phyloP scores from a whole-genome alignment of 192 early-diverging fungal species.

The Chytriomyces hyalinus region DNA sequence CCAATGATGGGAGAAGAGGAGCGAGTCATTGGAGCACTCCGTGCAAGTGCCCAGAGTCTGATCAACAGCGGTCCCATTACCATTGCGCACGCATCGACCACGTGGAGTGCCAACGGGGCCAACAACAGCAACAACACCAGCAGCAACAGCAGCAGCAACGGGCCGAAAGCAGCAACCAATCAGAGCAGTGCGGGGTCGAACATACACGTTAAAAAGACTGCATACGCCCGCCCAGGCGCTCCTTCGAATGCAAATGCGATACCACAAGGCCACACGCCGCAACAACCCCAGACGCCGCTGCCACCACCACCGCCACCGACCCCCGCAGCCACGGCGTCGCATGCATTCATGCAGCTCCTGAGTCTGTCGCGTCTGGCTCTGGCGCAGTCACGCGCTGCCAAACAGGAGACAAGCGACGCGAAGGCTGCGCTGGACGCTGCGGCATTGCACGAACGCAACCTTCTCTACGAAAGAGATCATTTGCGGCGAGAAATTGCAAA shows the following conservation, averaged over 20 bases:
- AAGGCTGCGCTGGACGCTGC: constrained; percentile 60
- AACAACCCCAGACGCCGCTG: neutral
- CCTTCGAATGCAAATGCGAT: neutral
- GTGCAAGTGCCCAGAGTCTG: neutral
- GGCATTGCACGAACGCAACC: constrained; percentile 56
- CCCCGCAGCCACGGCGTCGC: neutral
- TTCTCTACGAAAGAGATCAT: constrained; percentile 64
- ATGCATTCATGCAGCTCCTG: constrained; percentile 38
- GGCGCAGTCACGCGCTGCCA: constrained; percentile 46
- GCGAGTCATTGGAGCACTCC: neutral
- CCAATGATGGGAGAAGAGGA: neutral
- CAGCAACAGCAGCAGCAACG: constrained; percentile 20
- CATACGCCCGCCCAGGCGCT: neutral
- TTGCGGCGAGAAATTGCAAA: constrained; percentile 61
- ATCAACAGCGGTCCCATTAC: neutral
- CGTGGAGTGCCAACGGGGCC: neutral
- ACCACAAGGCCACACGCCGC: constrained; percentile 13
- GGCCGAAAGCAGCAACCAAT: neutral
- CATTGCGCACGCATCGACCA: neutral
- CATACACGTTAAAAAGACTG: neutral
- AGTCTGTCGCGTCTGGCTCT: constrained; percentile 31
- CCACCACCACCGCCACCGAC: neutral
- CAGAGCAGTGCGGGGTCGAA: no score
- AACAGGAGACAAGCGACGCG: constrained; percentile 56
- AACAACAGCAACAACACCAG: constrained; percentile 1